phyloP scores from a whole-genome alignment of 2,329 filamentous ascomycete genomes.

The Ophiostoma quercus region DNA sequence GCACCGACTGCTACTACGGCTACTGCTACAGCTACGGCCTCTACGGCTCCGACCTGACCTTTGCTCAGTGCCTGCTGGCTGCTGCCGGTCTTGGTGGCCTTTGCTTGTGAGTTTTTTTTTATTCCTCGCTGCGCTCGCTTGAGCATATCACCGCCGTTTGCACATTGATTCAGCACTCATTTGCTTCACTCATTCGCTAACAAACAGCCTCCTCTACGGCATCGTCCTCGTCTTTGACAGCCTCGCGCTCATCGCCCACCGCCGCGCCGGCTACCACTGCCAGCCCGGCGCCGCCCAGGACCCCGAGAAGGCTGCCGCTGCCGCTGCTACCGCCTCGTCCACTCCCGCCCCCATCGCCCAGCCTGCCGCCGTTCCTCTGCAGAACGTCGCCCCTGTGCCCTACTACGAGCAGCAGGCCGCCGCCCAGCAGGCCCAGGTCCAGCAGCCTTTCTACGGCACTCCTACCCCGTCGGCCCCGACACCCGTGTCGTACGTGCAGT shows the following conservation, averaged over 20 bases:
- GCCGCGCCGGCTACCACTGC: constrained; percentile 40
- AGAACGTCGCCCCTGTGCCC: background rate
- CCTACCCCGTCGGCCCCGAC: background rate
- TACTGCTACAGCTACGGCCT: constrained; percentile 25
- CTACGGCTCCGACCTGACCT: constrained; percentile 22
- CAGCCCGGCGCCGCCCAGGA: constrained; percentile 30
- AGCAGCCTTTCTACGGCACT: constrained; percentile 10
- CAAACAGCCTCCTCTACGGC: constrained; percentile 40
- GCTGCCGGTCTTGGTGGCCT: constrained; percentile 32
- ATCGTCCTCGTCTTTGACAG: constrained; percentile 40
- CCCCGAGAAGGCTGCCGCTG: constrained; percentile 27
- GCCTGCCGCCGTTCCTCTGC: background rate
- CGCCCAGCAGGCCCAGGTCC: constrained; percentile 3
- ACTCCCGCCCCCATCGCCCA: background rate
- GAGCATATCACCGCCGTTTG: too few species aligned
- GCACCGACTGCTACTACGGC: constrained; percentile 29
- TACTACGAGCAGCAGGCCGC: constrained; percentile 27
- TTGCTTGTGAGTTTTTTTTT: constrained; percentile 34
- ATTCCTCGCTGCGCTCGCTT: background rate
- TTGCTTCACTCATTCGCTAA: constrained; percentile 13
- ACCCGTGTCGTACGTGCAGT: background rate
- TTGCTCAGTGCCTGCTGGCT: constrained; percentile 33
- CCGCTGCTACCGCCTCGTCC: background rate
- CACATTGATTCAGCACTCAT: background rate
- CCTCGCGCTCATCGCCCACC: constrained; percentile 42